Base-by-base conservation (phyloP, 2,329 filamentous ascomycete genomes). In the Periglandula ipomoeae region DNA sequence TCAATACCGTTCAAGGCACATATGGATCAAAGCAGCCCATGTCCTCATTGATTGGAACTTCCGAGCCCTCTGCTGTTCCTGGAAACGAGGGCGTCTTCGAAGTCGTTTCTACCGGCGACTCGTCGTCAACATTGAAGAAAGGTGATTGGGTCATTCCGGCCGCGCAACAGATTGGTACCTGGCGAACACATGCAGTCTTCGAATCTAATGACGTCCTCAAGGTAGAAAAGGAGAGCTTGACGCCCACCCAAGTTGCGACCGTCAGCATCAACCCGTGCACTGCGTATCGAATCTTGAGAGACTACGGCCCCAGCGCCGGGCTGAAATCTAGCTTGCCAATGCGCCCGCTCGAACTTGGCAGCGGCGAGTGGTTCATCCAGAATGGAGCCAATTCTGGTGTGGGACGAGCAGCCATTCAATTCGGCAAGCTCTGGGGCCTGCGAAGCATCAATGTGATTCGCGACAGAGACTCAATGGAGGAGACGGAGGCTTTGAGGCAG, bases 71-170 rank as follows among this genome's bases (percentile, higher is more conserved):
- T 7, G 87, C 88, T 1, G 79, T 93, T 1, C 85, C 82, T 1
- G 89, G 89, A 23, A 97, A 96, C 64, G 94, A 98, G 66, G 94
- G 87, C 42, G 88, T 91, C 37, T 95, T 95, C 57, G 89, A 97
- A 67, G 84, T 97, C n/a, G 69, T 89, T 20, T 75, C 83, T 1
- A 72, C 81, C 1, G 85, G 89, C 1, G 74, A 79, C 1, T 69
- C 70, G 20, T 76, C 74, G 10, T 61, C 65, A 1, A 59, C 60
- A 3, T 70, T 95, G 22, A 62, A 72, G 20, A 84, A 79, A 56
- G 93, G 91, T 50, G 91, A 98, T 65, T 97, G 93, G 90, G 91
- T 95, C 8, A 87, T 97, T 53, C 91, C 94, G 67, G 85, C 85
- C 49, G 72, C 73, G 44, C 87, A 88, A 1, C 84, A 87, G 5